A percentile compares a stretch with the other conserved stretches of the same genome.
phyloP scores from a whole-genome alignment of 176 grass and related monocot genomes.

The Chloris gayana region DNA sequence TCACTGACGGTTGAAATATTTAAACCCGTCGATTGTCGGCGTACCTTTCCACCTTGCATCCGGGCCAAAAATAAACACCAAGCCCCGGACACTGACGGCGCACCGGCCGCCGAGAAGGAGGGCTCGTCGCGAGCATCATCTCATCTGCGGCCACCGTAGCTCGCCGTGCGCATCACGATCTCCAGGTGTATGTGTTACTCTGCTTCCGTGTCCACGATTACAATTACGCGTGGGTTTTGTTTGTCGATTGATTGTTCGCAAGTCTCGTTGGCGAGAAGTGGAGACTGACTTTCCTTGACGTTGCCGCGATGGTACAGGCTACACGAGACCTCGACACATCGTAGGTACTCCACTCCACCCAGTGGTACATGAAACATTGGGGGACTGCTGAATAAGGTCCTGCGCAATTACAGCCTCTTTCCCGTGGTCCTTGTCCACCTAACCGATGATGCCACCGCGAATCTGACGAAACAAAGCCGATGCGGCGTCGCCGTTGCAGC shows the following conservation, averaged over 20 bases:
- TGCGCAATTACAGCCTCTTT: too few relatives aligned
- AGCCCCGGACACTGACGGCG: background rate
- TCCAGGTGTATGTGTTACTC: background rate
- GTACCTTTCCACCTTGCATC: background rate
- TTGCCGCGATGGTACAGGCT: background rate
- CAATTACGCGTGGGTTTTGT: background rate
- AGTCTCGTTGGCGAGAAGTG: background rate
- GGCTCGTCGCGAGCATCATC: background rate
- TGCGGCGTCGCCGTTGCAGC: constrained; percentile 34
- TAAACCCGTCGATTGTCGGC: background rate
- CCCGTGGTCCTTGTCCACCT: constrained; percentile 1
- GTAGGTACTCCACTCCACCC: too few relatives aligned
- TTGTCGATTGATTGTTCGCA: background rate
- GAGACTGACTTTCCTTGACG: background rate
- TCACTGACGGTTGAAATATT: background rate
- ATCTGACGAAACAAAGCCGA: background rate
- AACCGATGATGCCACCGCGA: background rate
- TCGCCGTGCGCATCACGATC: background rate
- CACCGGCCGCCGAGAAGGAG: background rate
- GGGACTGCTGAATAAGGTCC: too few relatives aligned
- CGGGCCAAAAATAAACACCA: background rate
- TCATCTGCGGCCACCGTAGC: background rate
- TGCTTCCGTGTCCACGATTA: background rate
- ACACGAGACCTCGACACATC: background rate
- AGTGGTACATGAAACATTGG: background rate